Conservation (phyloP, 306 rosid species). For the Datisca glomerata region DNA sequence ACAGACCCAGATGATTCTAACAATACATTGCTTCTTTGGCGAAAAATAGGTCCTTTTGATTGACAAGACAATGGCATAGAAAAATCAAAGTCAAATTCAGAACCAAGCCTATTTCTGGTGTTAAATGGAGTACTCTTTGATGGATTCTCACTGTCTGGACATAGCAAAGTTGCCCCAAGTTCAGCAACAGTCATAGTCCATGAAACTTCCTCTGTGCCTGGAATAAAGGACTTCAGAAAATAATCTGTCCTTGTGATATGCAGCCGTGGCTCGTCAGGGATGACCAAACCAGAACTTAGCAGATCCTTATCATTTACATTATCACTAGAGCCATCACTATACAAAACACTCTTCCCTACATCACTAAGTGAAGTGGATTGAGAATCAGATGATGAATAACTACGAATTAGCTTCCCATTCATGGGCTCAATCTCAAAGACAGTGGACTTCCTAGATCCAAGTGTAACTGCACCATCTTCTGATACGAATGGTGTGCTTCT, state of each 20-base stretch:
- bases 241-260: slow-evolving; percentile 61
- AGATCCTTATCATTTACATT: slow-evolving; percentile 18
- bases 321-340: not conserved
- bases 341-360: slow-evolving; percentile 13
- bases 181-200: slow-evolving; percentile 65
- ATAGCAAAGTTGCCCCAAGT: slow-evolving; percentile 45
- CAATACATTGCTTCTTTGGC: slow-evolving; percentile 23
- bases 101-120: slow-evolving; percentile 20
- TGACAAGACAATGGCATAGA: slow-evolving; percentile 54
- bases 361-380: slow-evolving; percentile 20
- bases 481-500: slow-evolving; percentile 34
- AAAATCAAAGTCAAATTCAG: slow-evolving; percentile 31
- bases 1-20: slow-evolving; percentile 20
- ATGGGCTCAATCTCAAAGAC: slow-evolving; percentile 53
- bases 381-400: slow-evolving; percentile 18
- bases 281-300: slow-evolving; percentile 17
- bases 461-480: slow-evolving; percentile 63
- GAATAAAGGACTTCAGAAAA: slow-evolving; percentile 31
- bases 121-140: slow-evolving; percentile 14
- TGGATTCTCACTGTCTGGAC: slow-evolving; percentile 32
- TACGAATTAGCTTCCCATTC: slow-evolving; percentile 41
- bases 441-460: slow-evolving; percentile 51
- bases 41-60: slow-evolving; percentile 33
- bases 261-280: slow-evolving; percentile 24
- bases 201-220: slow-evolving; percentile 30